phyloP scores from a whole-genome alignment of 73 alveolate genomes.

The Tetrahymena malaccensis region DNA sequence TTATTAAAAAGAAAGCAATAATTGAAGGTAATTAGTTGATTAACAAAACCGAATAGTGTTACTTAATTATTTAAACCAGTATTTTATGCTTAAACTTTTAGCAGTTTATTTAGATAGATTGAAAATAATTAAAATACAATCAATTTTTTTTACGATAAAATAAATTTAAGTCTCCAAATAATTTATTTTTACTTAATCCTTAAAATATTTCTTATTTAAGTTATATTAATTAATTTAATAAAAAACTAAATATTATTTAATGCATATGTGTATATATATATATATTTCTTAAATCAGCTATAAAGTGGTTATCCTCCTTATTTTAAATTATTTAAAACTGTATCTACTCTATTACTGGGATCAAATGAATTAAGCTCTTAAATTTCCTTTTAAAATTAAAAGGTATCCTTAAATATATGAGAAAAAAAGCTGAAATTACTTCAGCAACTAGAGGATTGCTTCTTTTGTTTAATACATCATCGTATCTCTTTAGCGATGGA shows the following conservation, averaged over 20 bases:
- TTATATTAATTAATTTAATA: too few relatives aligned
- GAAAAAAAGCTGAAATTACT: background rate
- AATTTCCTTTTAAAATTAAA: background rate
- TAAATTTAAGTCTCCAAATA: background rate
- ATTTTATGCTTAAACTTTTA: too few relatives aligned
- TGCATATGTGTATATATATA: too few relatives aligned
- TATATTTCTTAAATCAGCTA: background rate
- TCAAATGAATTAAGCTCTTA: background rate
- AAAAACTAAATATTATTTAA: too few relatives aligned
- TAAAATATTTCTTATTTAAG: too few relatives aligned
- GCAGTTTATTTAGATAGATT: too few relatives aligned
- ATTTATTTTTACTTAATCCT: too few relatives aligned
- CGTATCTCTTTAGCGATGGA: background rate
- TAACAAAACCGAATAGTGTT: background rate
- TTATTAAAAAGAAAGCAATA: too few relatives aligned
- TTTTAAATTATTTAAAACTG: background rate
- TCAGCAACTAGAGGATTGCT: background rate
- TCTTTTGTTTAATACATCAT: background rate
- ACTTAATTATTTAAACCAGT: background rate
- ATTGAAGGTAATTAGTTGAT: too few relatives aligned
- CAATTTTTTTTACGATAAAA: too few relatives aligned
- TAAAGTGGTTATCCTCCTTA: background rate
- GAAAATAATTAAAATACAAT: too few relatives aligned
- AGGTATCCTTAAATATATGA: background rate
- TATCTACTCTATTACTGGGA: background rate